Evolutionary conservation across 1,284 basidiomycete genomes (phyloP).

Genomic region (Trichosporon sp.): DNA sequence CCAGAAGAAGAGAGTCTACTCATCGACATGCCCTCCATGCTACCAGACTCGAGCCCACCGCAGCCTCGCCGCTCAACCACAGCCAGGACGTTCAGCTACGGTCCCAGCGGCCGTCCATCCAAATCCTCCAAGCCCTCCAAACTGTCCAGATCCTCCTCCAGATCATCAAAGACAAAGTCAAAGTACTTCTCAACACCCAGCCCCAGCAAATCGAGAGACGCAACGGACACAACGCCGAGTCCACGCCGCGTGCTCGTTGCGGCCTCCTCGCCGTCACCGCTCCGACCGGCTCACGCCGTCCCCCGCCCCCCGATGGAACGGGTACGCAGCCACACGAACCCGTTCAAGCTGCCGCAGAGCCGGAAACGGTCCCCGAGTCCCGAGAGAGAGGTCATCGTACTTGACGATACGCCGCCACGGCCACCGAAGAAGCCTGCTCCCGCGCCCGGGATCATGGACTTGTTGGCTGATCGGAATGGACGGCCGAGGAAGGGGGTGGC

Average conservation of each 20-base stretch:
- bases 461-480: conserved; percentile 27
- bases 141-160: conserved; percentile 6
- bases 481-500: conserved; percentile 27
- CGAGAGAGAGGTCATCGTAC: not conserved
- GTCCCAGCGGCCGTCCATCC: conserved; percentile 8
- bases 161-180: conserved; percentile 5
- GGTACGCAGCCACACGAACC: not conserved
- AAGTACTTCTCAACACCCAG: conserved; percentile 3
- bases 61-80: conserved; percentile 12
- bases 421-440: conserved; percentile 7
- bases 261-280: not conserved
- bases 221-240: too few relatives aligned
- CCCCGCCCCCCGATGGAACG: not conserved
- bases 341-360: not conserved
- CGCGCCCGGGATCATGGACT: not conserved
- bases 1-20: conserved; percentile 26
- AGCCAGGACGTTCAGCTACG: conserved; percentile 23
- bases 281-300: not conserved
- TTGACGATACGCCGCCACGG: not conserved
- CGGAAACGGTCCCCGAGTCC: not conserved
- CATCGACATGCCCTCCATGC: conserved; percentile 26
- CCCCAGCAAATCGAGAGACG: not conserved
- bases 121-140: conserved; percentile 1
- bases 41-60: not conserved
- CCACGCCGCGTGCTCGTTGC: not conserved